Evolutionary conservation across 495 filamentous ascomycete species (phyloP), one percentile per base, ranked within the genome.

Genomic region (Penicillium canescens): DNA sequence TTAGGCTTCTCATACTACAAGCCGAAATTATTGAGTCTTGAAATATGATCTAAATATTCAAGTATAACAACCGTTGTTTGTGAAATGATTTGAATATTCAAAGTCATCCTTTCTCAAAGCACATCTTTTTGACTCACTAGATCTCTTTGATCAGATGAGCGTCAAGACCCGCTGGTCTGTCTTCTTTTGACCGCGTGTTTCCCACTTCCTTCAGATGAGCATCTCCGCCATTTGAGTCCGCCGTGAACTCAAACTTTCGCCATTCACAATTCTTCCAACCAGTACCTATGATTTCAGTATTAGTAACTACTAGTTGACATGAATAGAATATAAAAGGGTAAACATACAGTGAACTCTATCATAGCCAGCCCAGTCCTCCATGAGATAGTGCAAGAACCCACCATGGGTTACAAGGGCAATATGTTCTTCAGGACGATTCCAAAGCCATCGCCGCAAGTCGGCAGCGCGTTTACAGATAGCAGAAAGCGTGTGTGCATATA

Each of bases 301-400:
- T 18, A 41, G 38, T 24, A 11, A 26, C 6, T 9, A 31, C 39
- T 6, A 50, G 36, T 11, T n/a, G 42, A 38, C 0, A 8, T 16
- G 3, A 24, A 9, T 43, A 18, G 11, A 3, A 13, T 8, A 33
- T 35, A 8, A 18, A 26, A 42, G 23, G 18, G 4, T 18, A 31
- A 1, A 6, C 52, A 39, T 58, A 67, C 66, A 61, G 23, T 46
- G 33, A 2, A 20, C 21, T 36, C 14, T 47, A 4, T 59, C 60
- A 48, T 67, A 69, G 3, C 28, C 39, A 8, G 54, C 45, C 61
- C 61, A 64, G 31, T 64, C 61, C 18, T 64, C 61, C 6, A 54
- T 64, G 11, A 64, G 33, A 23, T 60, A 64, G 41, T 64, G 61
- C 26, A 63, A 34, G 20, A 63, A 63, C 2, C 35, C 56, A 9